Evolutionary conservation across 208 protist species (phyloP).

Genomic region (Histomonas meleagridis): DNA sequence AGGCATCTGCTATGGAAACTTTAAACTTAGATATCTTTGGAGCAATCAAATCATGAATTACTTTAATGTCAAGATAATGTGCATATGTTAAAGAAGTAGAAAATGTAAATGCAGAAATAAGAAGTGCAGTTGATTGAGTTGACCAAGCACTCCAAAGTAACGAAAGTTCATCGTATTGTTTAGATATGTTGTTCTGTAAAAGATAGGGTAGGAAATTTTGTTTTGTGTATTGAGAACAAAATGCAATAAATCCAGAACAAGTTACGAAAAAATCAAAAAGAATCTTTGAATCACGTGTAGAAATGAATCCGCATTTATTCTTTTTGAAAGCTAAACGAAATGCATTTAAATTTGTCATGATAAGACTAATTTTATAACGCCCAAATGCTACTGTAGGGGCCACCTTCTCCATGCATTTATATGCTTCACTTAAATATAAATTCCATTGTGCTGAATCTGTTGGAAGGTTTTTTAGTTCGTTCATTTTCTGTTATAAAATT

Average conservation of each 20-base stretch:
- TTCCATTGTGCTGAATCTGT: too few species aligned
- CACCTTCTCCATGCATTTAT: background rate
- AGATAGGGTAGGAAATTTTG: background rate
- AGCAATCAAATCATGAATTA: background rate
- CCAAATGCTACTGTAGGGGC: background rate
- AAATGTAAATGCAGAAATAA: background rate
- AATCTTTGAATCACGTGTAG: background rate
- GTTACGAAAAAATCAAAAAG: background rate
- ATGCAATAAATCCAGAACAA: background rate
- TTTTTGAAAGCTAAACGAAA: background rate
- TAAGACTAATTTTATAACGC: background rate
- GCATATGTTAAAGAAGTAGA: background rate
- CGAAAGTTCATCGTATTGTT: background rate
- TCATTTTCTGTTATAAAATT: too few species aligned
- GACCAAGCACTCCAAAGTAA: background rate
- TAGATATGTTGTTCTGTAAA: background rate
- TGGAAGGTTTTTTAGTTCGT: too few species aligned
- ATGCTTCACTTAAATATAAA: too few species aligned
- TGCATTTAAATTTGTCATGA: background rate
- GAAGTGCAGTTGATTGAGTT: background rate
- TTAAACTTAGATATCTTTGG: background rate
- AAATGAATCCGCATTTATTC: background rate
- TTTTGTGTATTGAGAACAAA: background rate
- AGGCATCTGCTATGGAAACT: background rate
- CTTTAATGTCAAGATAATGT: background rate